These are phyloP conservation scores for Rhodotorula diobovata DNA, from an alignment of 768 basidiomycete genomes.

Conservation along the genomic window DNA sequence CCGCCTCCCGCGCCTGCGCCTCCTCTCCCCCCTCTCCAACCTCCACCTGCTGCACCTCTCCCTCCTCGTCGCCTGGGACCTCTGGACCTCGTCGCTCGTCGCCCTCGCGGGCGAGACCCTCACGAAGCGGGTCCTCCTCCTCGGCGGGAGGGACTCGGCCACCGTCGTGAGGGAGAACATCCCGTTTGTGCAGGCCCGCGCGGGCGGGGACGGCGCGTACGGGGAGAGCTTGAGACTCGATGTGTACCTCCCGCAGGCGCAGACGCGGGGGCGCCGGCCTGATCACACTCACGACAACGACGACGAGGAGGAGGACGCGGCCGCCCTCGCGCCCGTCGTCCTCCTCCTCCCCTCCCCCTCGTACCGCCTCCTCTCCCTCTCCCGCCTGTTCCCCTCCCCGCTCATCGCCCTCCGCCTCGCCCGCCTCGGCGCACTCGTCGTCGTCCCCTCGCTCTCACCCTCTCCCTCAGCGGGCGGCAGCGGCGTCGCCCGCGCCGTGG, in stretches of 20 bases:
- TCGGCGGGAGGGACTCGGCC: conserved; percentile 3
- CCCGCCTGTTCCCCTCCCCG: conserved; percentile 1
- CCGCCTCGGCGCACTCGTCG: conserved; percentile 3
- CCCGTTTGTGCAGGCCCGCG: no score
- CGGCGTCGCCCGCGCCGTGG: background rate
- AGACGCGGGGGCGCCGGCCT: no score
- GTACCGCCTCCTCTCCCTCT: background rate
- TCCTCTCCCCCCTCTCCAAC: conserved; percentile 1
- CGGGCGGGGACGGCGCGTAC: background rate
- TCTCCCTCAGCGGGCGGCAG: background rate
- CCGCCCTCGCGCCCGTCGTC: background rate
- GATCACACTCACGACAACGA: background rate
- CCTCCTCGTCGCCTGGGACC: background rate
- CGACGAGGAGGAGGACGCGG: background rate
- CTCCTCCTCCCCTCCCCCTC: conserved; percentile 5
- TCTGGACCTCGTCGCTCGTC: background rate
- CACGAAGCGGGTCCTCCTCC: conserved; percentile 11
- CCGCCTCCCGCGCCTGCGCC: conserved; percentile 1
- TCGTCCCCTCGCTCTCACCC: conserved; percentile 13
- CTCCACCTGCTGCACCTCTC: background rate
- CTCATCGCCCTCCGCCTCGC: conserved; percentile 11
- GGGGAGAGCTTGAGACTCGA: background rate
- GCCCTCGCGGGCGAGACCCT: conserved; percentile 9
- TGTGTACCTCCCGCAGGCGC: conserved; percentile 1
- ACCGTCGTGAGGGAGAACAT: conserved; percentile 14